Percentiles rank a stretch among this genome's conserved stretches.
phyloP scores from a whole-genome alignment of 2,329 filamentous ascomycete species.

The Achaetomium macrosporum region DNA sequence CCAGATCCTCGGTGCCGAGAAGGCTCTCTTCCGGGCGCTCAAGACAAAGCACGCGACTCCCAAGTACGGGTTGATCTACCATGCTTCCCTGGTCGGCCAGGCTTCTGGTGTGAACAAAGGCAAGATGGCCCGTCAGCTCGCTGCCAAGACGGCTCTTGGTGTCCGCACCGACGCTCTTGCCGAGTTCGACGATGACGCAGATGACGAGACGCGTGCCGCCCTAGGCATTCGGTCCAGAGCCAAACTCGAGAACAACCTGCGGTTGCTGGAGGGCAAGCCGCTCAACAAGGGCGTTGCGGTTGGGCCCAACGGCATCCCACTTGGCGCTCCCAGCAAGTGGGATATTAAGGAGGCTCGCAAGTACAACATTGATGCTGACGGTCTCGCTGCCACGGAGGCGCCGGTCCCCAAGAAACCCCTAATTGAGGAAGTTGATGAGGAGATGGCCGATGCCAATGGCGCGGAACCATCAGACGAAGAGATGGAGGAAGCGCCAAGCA shows the following conservation, averaged over 20 bases:
- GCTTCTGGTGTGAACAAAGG: constrained; percentile 98
- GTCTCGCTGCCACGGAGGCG: constrained; percentile 62
- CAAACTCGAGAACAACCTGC: constrained; percentile 69
- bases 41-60: constrained; percentile 99
- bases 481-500: constrained; percentile 23
- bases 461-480: constrained; percentile 18
- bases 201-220: constrained; percentile 83
- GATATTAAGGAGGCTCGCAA: constrained; percentile 87
- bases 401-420: constrained; percentile 46
- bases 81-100: constrained; percentile 90
- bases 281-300: constrained; percentile 69
- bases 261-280: constrained; percentile 84
- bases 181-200: constrained; percentile 67
- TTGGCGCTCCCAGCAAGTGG: constrained; percentile 66
- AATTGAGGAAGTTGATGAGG: constrained; percentile 41
- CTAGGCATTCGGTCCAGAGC: constrained; percentile 68
- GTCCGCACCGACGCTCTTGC: constrained; percentile 86
- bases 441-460: constrained; percentile 25
- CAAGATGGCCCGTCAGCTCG: constrained; percentile 95
- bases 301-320: constrained; percentile 61
- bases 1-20: constrained; percentile 97
- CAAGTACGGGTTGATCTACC: constrained; percentile 94
- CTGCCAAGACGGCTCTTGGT: constrained; percentile 88
- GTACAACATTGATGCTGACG: constrained; percentile 93
- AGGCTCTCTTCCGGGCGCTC: constrained; percentile 93